These are phyloP conservation scores for Triticum timopheevii DNA, from an alignment of 176 grass and related monocot species.

Conservation along the genomic window DNA sequence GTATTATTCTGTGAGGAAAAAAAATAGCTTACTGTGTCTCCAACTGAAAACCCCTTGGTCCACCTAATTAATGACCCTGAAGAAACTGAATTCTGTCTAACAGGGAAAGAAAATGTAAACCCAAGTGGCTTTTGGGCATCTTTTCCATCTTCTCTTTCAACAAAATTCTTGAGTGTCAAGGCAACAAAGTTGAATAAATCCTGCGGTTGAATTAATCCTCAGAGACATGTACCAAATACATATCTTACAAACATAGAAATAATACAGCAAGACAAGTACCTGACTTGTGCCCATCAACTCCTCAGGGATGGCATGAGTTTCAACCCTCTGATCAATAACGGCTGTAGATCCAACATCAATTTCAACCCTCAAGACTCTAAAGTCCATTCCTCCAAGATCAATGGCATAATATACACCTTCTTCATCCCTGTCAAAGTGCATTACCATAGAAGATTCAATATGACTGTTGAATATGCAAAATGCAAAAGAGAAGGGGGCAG, in stretches of 20 bases:
- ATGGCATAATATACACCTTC: constrained; percentile 82
- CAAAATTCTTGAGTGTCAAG: constrained; percentile 53
- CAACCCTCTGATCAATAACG: constrained; percentile 55
- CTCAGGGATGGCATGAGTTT: constrained; percentile 66
- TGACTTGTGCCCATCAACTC: constrained; percentile 72
- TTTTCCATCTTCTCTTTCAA: constrained; percentile 62
- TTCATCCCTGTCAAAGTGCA: constrained; percentile 59
- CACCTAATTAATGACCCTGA: constrained; percentile 86
- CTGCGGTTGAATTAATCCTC: constrained; percentile 42
- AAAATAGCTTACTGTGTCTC: constrained; percentile 62
- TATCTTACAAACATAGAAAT: background rate
- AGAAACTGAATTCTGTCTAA: constrained; percentile 85
- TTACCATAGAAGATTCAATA: background rate
- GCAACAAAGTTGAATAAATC: constrained; percentile 85
- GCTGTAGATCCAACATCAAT: constrained; percentile 51
- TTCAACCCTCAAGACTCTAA: constrained; percentile 67
- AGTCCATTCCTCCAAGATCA: constrained; percentile 84
- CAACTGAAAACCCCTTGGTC: constrained; percentile 86
- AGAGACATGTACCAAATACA: background rate
- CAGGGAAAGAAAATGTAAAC: constrained; percentile 98
- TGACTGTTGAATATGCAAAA: background rate
- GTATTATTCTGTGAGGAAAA: background rate
- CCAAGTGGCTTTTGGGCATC: constrained; percentile 60
- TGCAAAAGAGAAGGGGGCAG: background rate
- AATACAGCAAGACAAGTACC: constrained; percentile 43